A percentile compares a stretch with the other conserved stretches of the same genome.
Conservation (phyloP, 225 moss, liverwort and hornwort genomes). For the Asterella californica region DNA sequence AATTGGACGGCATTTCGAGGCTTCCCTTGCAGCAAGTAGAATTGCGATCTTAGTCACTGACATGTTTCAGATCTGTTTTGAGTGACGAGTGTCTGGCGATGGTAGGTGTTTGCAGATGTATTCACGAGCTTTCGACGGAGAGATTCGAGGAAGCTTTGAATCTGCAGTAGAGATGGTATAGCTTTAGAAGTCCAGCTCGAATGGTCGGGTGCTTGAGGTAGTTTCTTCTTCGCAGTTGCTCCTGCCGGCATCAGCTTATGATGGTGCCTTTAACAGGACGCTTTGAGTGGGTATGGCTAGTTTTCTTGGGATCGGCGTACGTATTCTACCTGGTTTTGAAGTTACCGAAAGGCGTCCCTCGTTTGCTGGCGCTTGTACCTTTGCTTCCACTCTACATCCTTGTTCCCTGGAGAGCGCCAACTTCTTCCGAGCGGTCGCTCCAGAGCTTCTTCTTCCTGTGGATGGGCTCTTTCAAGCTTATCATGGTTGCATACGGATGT, state of each 20-base stretch:
- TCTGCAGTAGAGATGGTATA: too few relatives aligned
- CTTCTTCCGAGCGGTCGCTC: constrained; percentile 32
- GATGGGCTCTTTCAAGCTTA: constrained; percentile 61
- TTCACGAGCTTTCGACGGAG: too few relatives aligned
- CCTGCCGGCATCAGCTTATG: background rate
- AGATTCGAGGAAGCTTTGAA: too few relatives aligned
- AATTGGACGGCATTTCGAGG: too few relatives aligned
- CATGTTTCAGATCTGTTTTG: too few relatives aligned
- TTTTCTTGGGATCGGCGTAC: constrained; percentile 40
- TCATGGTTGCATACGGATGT: constrained; percentile 59
- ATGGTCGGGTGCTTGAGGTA: too few relatives aligned
- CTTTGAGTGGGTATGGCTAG: constrained; percentile 23
- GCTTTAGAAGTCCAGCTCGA: too few relatives aligned
- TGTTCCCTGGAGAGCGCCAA: constrained; percentile 34
- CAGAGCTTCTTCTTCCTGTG: constrained; percentile 65
- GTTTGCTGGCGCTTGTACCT: constrained; percentile 54
- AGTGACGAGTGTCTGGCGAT: too few relatives aligned
- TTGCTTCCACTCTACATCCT: constrained; percentile 49
- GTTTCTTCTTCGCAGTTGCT: background rate
- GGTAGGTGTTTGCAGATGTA: too few relatives aligned
- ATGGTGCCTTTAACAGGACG: constrained; percentile 13
- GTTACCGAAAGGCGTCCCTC: constrained; percentile 44
- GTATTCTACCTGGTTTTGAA: constrained; percentile 59
- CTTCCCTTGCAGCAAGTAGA: too few relatives aligned
- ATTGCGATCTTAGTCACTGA: too few relatives aligned